Percentiles rank a stretch among this genome's conserved stretches.
Conservation (phyloP, 441 rosid genomes). For the Hypseocharis bilobata region DNA sequence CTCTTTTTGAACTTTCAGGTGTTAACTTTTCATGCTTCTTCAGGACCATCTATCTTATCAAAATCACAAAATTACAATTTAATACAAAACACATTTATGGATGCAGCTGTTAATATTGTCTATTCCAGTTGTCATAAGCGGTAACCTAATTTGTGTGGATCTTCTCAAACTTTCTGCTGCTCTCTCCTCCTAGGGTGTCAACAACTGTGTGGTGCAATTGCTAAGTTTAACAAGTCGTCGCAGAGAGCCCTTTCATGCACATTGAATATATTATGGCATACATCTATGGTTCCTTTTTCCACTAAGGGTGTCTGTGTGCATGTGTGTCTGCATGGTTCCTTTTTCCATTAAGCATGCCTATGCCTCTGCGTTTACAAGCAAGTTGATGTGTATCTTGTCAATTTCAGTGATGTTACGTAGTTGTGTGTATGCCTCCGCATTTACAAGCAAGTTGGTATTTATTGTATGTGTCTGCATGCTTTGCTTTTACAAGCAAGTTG, state of each 20-base stretch:
- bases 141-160: too few relatives aligned
- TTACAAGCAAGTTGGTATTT: slow-evolving; percentile 13
- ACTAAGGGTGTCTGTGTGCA: background rate
- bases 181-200: too few relatives aligned
- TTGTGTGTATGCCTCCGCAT: background rate
- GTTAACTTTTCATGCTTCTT: background rate
- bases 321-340: too few relatives aligned
- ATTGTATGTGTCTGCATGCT: too few relatives aligned
- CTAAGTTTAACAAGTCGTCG: background rate
- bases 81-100: background rate
- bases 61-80: background rate
- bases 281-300: background rate
- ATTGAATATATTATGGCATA: background rate
- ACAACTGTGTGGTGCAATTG: background rate
- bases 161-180: background rate
- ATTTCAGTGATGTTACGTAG: too few relatives aligned
- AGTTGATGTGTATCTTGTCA: too few relatives aligned
- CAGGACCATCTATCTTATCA: slow-evolving; percentile 5
- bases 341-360: too few relatives aligned
- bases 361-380: background rate
- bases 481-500: slow-evolving; percentile 5
- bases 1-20: too few relatives aligned
- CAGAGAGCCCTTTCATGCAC: background rate
- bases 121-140: background rate
- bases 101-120: background rate